A percentile compares a stretch with the other conserved stretches of the same genome.
Evolutionary conservation across 805 yeast species (phyloP).

Genomic region (Torulaspora indica): DNA sequence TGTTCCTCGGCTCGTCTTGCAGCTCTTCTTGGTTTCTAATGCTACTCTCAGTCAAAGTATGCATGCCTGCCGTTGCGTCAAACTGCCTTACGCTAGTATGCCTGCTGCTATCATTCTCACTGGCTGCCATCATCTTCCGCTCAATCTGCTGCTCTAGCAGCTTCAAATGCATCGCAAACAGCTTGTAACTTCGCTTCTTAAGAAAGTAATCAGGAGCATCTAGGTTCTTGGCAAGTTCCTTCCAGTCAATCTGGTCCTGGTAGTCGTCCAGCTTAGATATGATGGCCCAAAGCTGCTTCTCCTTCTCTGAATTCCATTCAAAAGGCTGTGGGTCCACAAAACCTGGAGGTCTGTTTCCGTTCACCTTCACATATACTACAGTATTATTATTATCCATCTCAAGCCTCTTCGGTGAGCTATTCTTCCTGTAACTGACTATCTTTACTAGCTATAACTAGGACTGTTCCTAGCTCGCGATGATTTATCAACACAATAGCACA

Average conservation of each 20-base stretch:
- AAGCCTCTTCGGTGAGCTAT: not conserved
- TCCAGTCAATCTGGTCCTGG: slow-evolving; percentile 31
- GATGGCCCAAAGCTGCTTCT: slow-evolving; percentile 32
- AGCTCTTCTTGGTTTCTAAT: not conserved
- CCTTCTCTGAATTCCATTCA: slow-evolving; percentile 33
- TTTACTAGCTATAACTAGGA: not conserved
- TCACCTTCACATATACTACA: slow-evolving; percentile 43
- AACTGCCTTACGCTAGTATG: slow-evolving; percentile 6
- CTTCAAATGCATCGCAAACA: slow-evolving; percentile 28
- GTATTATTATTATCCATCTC: slow-evolving; percentile 32
- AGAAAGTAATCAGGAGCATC: slow-evolving; percentile 35
- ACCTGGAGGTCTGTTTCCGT: slow-evolving; percentile 40
- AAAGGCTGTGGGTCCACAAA: slow-evolving; percentile 40
- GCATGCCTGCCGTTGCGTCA: slow-evolving; percentile 2
- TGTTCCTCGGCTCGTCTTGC: slow-evolving; percentile 7
- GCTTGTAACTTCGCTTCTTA: slow-evolving; percentile 29
- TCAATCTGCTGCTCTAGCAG: slow-evolving; percentile 27
- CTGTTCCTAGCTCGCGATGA: not conserved
- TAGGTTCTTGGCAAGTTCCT: slow-evolving; percentile 34
- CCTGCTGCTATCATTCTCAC: slow-evolving; percentile 9
- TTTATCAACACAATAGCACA: not conserved
- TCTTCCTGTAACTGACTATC: not conserved
- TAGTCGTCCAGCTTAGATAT: slow-evolving; percentile 24
- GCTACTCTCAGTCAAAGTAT: slow-evolving; percentile 1
- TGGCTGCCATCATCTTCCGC: slow-evolving; percentile 11